Conservation (phyloP, 2,329 filamentous ascomycete genomes). For the Xylogone sp. region DNA sequence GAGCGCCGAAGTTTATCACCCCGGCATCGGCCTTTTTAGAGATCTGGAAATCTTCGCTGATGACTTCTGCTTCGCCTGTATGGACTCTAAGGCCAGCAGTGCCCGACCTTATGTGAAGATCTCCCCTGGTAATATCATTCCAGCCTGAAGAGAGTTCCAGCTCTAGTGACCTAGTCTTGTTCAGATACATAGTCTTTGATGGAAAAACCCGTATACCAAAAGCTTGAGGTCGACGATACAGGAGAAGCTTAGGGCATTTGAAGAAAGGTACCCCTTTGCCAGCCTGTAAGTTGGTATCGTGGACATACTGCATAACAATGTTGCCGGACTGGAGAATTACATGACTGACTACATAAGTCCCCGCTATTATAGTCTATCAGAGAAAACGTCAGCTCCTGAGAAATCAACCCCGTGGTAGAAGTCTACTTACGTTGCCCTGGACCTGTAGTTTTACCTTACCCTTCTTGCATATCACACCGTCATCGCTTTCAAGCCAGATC, state of each 20-base stretch:
- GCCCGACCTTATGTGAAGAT: slow-evolving; percentile 58
- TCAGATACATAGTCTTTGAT: slow-evolving; percentile 71
- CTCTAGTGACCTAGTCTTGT: slow-evolving; percentile 74
- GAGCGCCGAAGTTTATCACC: slow-evolving; percentile 44
- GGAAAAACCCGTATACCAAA: slow-evolving; percentile 66
- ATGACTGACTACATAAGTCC: slow-evolving; percentile 71
- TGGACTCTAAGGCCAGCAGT: slow-evolving; percentile 64
- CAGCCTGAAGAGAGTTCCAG: slow-evolving; percentile 69
- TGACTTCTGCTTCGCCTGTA: slow-evolving; percentile 53
- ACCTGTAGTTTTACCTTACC: slow-evolving; percentile 40
- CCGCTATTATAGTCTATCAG: slow-evolving; percentile 59
- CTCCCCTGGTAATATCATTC: slow-evolving; percentile 61
- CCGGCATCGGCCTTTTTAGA: slow-evolving; percentile 50
- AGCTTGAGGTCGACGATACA: slow-evolving; percentile 67
- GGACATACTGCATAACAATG: slow-evolving; percentile 62
- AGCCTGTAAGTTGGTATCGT: slow-evolving; percentile 37
- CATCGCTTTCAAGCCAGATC: slow-evolving; percentile 53
- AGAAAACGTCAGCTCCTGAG: slow-evolving; percentile 27
- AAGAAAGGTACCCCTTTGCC: slow-evolving; percentile 39
- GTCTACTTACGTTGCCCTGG: slow-evolving; percentile 38
- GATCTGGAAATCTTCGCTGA: slow-evolving; percentile 38
- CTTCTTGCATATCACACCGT: slow-evolving; percentile 41
- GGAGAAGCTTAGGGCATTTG: slow-evolving; percentile 58
- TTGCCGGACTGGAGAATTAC: slow-evolving; percentile 63
- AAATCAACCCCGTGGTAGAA: not conserved